Base-by-base conservation (phyloP, 306 rosid genomes). In the Pyrus pyrifolia region DNA sequence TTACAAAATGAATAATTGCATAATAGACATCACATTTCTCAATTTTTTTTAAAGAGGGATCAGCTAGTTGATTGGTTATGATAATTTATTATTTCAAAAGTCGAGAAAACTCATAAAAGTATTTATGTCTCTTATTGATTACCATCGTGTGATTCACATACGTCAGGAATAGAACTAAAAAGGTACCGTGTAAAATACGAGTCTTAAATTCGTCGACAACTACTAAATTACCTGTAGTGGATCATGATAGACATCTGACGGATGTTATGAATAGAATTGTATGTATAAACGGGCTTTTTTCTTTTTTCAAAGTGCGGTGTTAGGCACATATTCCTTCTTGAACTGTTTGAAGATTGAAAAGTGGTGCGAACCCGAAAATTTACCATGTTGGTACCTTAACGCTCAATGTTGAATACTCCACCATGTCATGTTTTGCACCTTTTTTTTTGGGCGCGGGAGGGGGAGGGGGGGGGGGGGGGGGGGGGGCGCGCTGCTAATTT, bases 291-390 rank as follows among this genome's bases (percentile, higher is more conserved):
- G 3, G 31, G 6, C 14, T 27, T 61, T 15, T 61, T 61, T 25
- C 0, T 5, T 11, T 3, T 10, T 7, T 61, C 21, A 14, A 51
- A 51, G 55, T 13, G 38, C 30, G 21, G 38, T 61, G 67, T 81
- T 75, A 52, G 76, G 83, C 77, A 44, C 81, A 73, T 75, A 68
- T 73, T 38, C 17, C 27, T 60, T 60, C 67, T 72, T 22, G 76
- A 72, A 72, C 14, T 33, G 33, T 27, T 57, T 38, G 76, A 72
- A 5, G 55, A 51, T 51, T 51, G 21, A 60, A 59, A 53, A 40
- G 1, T 35, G 0, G 21, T 23, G 23, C 59, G 68, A 25, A 40
- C 27, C 60, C 2, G 13, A 73, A 60, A 42, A 6, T 5, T 17
- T 1, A 42, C 62, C 58, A 22, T 33, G 35, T 17, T 64, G 25